A percentile compares a stretch with the other conserved stretches of the same genome.
phyloP scores from a whole-genome alignment of 805 yeast species.

The Saccharomycopsis sp. region DNA sequence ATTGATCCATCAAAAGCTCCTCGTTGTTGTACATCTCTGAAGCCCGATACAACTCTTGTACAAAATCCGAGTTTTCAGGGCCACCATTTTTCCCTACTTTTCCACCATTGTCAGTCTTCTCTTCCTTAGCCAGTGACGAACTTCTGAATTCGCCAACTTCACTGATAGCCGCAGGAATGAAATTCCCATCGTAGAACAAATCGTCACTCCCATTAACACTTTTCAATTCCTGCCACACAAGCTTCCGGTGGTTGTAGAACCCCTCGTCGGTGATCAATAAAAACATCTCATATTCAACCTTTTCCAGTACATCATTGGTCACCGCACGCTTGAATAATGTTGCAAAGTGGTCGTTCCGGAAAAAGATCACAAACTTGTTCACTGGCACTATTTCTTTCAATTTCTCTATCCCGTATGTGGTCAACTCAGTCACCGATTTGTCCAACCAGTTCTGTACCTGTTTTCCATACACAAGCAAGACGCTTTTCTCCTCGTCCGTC shows the following conservation, averaged over 20 bases:
- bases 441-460: conserved; percentile 44
- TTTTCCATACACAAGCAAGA: conserved; percentile 6
- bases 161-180: conserved; percentile 36
- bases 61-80: conserved; percentile 6
- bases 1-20: conserved; percentile 18
- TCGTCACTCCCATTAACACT: conserved; percentile 67
- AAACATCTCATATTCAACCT: conserved; percentile 43
- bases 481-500: conserved; percentile 6
- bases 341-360: conserved; percentile 84
- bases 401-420: conserved; percentile 53
- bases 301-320: conserved; percentile 30
- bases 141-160: too few species aligned
- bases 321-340: conserved; percentile 43
- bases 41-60: conserved; percentile 13
- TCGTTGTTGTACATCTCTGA: conserved; percentile 2
- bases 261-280: conserved; percentile 72
- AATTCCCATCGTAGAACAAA: conserved; percentile 59
- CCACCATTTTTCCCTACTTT: not conserved
- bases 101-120: not conserved
- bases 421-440: conserved; percentile 67
- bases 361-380: conserved; percentile 61
- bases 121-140: not conserved
- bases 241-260: conserved; percentile 37
- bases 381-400: conserved; percentile 39
- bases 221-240: conserved; percentile 77